Base-by-base conservation (phyloP, 495 filamentous ascomycete species). In the Lasiosphaeria hispida region DNA sequence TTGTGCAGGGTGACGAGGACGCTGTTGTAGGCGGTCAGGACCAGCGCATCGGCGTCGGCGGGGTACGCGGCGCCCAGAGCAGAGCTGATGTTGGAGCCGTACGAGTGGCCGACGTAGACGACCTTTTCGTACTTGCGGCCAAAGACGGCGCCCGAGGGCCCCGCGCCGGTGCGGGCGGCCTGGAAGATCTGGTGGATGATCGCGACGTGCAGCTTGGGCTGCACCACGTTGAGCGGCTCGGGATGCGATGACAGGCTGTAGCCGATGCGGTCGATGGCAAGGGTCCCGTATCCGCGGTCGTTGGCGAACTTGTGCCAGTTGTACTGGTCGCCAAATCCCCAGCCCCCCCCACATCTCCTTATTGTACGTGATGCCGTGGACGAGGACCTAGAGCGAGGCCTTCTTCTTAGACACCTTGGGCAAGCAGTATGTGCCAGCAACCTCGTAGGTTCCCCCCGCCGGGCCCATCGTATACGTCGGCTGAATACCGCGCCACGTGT, bases 211-310 rank as follows among this genome's bases (percentile, higher is more conserved):
- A 63, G 44, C 1, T 58, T 48, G 7, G 38, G 19, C 53, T 70
- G 68, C 6, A 64, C 65, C 17, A 49, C 52, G 18, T 50, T 42
- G 45, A 62, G 47, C 4, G 55, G 51, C 35, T 68, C 53, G 15
- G 7, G 7, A 61, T 54, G 14, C 65, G 63, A 7, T 30, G 35
- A 43, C 55, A 37, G 23, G 3, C 65, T 65, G 45, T 58, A 60
- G 14, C 68, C 68, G 15, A 70, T 55, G 9, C 63, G 57, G 45
- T 72, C 69, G 40, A 69, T 67, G 35, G 65, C 49, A 10, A 72
- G 61, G 17, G 61, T 70, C 17, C 48, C 53, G 42, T 70, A 72
- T 36, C 66, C 67, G 6, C 34, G 42, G 3, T 6, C 10, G 11
- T 60, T 61, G 10, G 63, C 63, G 35, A 50, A 63, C 0, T 18